Conservation (phyloP, 345 rosid genomes). For the Dipteronia dyeriana region DNA sequence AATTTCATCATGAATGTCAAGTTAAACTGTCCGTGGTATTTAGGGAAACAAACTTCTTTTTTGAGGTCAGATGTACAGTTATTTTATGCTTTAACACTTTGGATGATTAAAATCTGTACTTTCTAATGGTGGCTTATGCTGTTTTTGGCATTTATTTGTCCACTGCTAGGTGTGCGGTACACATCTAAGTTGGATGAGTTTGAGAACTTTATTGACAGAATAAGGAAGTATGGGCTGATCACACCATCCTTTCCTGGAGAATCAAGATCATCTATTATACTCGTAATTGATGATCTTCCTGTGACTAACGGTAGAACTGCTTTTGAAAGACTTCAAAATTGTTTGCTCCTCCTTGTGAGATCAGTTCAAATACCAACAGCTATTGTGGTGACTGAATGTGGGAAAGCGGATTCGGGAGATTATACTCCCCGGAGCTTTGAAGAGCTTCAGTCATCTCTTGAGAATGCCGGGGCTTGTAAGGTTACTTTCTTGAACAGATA, state of each 20-base stretch:
- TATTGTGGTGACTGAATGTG: conserved; percentile 62
- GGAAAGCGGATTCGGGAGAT: conserved; percentile 60
- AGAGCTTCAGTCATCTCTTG: conserved; percentile 67
- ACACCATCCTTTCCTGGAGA: conserved; percentile 41
- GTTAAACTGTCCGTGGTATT: background rate
- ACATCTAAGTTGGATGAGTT: conserved; percentile 93
- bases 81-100: background rate
- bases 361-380: conserved; percentile 70
- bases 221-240: conserved; percentile 71
- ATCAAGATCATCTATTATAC: conserved; percentile 43
- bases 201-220: conserved; percentile 70
- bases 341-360: conserved; percentile 71
- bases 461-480: conserved; percentile 84
- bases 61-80: background rate
- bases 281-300: conserved; percentile 94
- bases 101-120: conserved; percentile 11
- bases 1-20: background rate
- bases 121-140: conserved; percentile 13
- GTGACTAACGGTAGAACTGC: conserved; percentile 64
- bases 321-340: conserved; percentile 65
- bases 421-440: conserved; percentile 49
- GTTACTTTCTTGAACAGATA: conserved; percentile 46
- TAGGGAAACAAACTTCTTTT: background rate
- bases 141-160: conserved; percentile 22
- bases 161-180: conserved; percentile 61